Base-by-base conservation (phyloP, 108 stramenopile genomes). In the Cyclotella choctawhatcheeana region DNA sequence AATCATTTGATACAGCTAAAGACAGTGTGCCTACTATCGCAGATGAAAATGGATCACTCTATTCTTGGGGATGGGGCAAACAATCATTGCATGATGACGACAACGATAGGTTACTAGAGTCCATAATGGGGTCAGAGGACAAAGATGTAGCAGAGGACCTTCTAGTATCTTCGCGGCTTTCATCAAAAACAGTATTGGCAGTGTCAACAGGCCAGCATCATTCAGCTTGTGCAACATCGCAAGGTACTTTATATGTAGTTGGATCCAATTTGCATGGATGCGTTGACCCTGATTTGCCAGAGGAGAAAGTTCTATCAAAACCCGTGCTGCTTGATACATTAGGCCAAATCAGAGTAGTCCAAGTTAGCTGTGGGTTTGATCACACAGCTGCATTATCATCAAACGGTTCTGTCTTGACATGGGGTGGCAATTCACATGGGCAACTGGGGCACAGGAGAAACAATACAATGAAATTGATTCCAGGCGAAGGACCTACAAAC, bases 361-460 rank as follows among this genome's bases (percentile, higher is more conserved):
- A 84, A 56, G 86, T 92, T 29, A 76, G 84, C 47, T 89, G 88
- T 60, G 90, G 90, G 5, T 65, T 51, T 20, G 83, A 89, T 76
- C 90, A 92, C 61, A 88, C 88, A 5, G 90, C 90, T 1, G 88
- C 74, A 2, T n/a, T 92, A 8, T 80, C 84, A 14, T 80, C 84
- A n/a, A 86, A 69, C 53, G 82, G 86, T 12, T 70, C 83, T 33
- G 88, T 92, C 4, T 52, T 89, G 66, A 89, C 90, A 34, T 92
- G 86, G 86, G 90, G 90, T 18, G 77, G 63, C 50, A 88, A 92
- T 64, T 12, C 24, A 33, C 16, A 76, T 47, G 90, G 90, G 18
- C 90, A 88, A 71, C 77, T 92, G 31, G 90, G 90, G 13, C 88
- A 89, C 64, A 73, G 82, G 5, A 33, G 29, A 10, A 56, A 59